phyloP scores from a whole-genome alignment of 352 stramenopile genomes.

The Globisporangium abappressorium region DNA sequence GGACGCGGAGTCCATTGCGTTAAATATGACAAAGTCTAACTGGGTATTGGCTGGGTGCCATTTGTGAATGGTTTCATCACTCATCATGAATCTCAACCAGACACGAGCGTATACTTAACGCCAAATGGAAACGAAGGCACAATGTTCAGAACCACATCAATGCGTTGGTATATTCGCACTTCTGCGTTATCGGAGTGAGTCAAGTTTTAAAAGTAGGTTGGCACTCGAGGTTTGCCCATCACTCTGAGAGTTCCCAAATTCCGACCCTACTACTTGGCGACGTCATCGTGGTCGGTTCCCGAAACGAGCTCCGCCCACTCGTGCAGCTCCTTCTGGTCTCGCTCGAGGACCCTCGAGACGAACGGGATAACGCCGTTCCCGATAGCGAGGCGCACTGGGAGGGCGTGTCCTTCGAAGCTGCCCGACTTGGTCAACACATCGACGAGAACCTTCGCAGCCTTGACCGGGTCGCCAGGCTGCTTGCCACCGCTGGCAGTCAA shows the following conservation, averaged over 20 bases:
- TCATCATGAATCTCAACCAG: too few species aligned
- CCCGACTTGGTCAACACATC: slow-evolving; percentile 20
- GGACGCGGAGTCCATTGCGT: too few species aligned
- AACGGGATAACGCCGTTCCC: neutral
- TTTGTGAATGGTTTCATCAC: too few species aligned
- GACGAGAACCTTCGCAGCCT: slow-evolving; percentile 11
- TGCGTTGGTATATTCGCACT: too few species aligned
- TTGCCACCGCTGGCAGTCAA: slow-evolving; percentile 2
- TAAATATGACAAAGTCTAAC: too few species aligned
- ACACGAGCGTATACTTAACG: too few species aligned
- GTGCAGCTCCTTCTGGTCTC: slow-evolving; percentile 4
- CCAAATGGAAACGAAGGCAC: too few species aligned
- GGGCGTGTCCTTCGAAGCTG: neutral
- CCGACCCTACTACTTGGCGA: neutral
- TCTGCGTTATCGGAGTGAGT: neutral
- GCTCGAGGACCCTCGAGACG: slow-evolving; percentile 2
- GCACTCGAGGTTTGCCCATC: neutral
- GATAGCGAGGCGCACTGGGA: slow-evolving; percentile 12
- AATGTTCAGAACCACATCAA: too few species aligned
- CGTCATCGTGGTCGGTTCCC: slow-evolving; percentile 6
- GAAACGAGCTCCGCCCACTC: slow-evolving; percentile 5
- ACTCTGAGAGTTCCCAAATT: neutral
- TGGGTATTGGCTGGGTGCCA: too few species aligned
- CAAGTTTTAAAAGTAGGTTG: neutral
- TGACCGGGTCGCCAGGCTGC: slow-evolving; percentile 15